phyloP scores from a whole-genome alignment of 1,284 basidiomycete genomes.

The Microbotryum intermedium region DNA sequence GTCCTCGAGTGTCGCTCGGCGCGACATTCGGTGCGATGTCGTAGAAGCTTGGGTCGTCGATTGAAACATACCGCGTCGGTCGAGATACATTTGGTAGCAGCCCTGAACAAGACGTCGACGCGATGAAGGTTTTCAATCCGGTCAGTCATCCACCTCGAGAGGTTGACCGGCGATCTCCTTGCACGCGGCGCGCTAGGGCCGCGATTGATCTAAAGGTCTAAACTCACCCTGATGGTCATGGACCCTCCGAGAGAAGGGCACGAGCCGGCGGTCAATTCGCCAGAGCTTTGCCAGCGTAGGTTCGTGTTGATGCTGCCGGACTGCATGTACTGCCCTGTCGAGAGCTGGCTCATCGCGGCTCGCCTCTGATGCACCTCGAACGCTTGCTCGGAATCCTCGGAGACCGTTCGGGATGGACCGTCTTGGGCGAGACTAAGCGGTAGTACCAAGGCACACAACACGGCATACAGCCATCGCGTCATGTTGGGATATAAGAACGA shows the following conservation, averaged over 20 bases:
- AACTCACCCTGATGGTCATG: too few species aligned
- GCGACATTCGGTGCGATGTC: not conserved
- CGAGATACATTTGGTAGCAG: not conserved
- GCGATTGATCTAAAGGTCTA: not conserved
- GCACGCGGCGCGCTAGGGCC: not conserved
- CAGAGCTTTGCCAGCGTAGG: constrained; percentile 25
- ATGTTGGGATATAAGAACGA: too few species aligned
- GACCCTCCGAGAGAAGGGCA: not conserved
- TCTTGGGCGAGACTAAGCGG: too few species aligned
- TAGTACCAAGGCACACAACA: too few species aligned
- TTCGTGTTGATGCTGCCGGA: constrained; percentile 13
- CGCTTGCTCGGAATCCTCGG: too few species aligned
- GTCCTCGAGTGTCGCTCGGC: not conserved
- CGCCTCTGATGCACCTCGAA: too few species aligned
- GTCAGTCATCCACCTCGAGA: not conserved
- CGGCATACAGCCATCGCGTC: too few species aligned
- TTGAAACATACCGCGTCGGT: not conserved
- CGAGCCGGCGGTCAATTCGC: constrained; percentile 1
- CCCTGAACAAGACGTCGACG: not conserved
- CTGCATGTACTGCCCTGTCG: not conserved
- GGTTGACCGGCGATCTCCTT: not conserved
- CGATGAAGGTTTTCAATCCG: not conserved
- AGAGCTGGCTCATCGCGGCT: too few species aligned
- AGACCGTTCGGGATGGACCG: too few species aligned
- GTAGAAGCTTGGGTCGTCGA: not conserved